Evolutionary conservation across 345 rosid species (phyloP).

Genomic region (Abelmoschus esculentus): DNA sequence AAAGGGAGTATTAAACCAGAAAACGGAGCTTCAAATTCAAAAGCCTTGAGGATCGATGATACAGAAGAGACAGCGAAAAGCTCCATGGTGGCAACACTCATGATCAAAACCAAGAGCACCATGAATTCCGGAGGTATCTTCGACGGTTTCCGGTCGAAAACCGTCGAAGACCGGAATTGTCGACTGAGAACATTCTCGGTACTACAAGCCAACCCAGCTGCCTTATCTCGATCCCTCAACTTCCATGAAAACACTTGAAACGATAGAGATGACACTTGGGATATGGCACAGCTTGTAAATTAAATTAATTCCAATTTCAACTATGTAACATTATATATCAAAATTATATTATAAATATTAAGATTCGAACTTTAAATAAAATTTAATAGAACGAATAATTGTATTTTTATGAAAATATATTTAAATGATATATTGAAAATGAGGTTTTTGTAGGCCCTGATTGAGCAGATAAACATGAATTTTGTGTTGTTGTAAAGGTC

Average conservation of each 20-base stretch:
- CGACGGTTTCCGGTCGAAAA: constrained; percentile 39
- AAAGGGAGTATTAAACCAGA: constrained; percentile 18
- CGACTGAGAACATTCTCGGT: constrained; percentile 23
- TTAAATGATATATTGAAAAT: too few species aligned
- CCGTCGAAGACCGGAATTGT: constrained; percentile 17
- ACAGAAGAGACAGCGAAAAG: constrained; percentile 27
- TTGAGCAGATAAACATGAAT: too few species aligned
- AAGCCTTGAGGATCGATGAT: constrained; percentile 37
- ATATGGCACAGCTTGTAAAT: too few species aligned
- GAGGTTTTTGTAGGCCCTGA: too few species aligned
- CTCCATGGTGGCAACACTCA: constrained; percentile 32
- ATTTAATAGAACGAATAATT: too few species aligned
- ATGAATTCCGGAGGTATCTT: constrained; percentile 33
- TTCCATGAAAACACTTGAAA: constrained; percentile 61
- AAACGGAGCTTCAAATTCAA: constrained; percentile 23
- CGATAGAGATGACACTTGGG: neutral
- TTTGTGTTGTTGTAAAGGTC: too few species aligned
- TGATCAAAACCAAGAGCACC: constrained; percentile 29
- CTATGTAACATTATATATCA: too few species aligned
- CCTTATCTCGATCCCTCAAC: constrained; percentile 53
- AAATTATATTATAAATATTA: too few species aligned
- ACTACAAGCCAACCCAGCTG: constrained; percentile 73
- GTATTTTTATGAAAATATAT: too few species aligned
- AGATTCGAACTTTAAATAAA: too few species aligned
- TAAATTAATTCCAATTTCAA: too few species aligned